Evolutionary conservation across 1,284 basidiomycete species (phyloP), one percentile per base, ranked within the genome.

Genomic region (Cyathus olla): DNA sequence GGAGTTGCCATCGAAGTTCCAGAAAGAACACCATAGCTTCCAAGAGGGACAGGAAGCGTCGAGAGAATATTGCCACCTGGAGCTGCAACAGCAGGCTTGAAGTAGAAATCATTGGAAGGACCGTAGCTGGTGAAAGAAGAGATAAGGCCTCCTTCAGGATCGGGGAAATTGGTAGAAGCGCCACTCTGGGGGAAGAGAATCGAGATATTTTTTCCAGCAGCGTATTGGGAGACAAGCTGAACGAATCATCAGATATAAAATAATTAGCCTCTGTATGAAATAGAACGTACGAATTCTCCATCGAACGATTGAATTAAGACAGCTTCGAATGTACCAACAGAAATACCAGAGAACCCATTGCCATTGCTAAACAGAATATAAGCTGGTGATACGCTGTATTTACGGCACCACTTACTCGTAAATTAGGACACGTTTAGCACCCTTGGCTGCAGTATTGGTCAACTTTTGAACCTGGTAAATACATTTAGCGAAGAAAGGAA

Each of bases 61-160:
- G 85, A 90, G n/a, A 90, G 77, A 58, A 91, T 90, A 62, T 85
- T 85, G 10, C 84, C 85, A 56, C 90, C 90, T 1, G 89, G 89
- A 21, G 89, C 87, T 19, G 85, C 79, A 35, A 90, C 72, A 2
- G 85, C 80, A 9, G 90, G 88, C 61, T 87, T 85, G 70, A 87
- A 83, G 72, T 77, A 84, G 70, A 89, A 79, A 66, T 91, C 89
- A 69, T 88, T 85, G 10, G 87, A 81, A 3, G 89, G 89, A 0
- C 88, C 88, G 63, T 86, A 88, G 54, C 79, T 80, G 22, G 77
- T 85, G 74, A 87, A 90, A n/a, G 72, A 70, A 4, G 86, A 87
- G 27, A 88, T 82, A 29, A 87, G 77, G 21, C 89, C 89, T n/a
- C 88, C 89, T 37, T 69, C 69, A 2, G 80, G 79, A 79, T 85